Evolutionary conservation across 805 yeast species (phyloP), one percentile per base, ranked within the genome.

Genomic region (Dipodascus albidus): DNA sequence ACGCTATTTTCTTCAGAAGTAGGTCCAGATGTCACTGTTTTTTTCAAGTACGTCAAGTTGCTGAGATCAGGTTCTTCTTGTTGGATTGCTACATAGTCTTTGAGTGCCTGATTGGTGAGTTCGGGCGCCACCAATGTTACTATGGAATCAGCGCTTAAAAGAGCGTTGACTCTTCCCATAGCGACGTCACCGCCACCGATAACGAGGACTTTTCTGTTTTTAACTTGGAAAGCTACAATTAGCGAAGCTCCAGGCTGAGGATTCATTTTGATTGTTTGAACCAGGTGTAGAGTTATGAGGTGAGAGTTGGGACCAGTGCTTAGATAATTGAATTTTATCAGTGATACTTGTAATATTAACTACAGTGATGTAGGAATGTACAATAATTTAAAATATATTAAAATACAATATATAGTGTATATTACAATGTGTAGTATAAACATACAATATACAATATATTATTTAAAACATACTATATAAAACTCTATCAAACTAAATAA

Each of bases 161-260:
- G 70, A 61, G 84, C 87, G 52, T 75, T 71, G 2, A 86, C 79
- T 52, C 96, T 68, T 17, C 87, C 77, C 9, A 81, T 71, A 0
- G 89, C 96, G 6, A 87, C 95, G 49, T 66, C 69, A 6, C 74
- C 74, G 3, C 84, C 88, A 0, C 95, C 95, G 44, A 86, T 78
- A 1, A 86, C 85, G 8, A 86, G 71, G 15, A 85, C 86, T 59
- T 78, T 86, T 49, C 75, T 75, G 57, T 74, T 76, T 68, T 73
- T 76, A 20, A 83, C 85, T 67, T 83, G 89, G 87, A 86, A 83
- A 9, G 90, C 89, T 20, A 83, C 72, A 59, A 83, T 71, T 11
- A 83, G 68, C 0, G 89, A 84, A 1, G 81, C 85, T 15, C 64
- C 64, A 17, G 53, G 50, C 48, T 51, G 54, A 15, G 31, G 24